Evolutionary conservation across 371 early-diverging fungal genomes (phyloP), one percentile per base, ranked within the genome.

Genomic region (Mucor mucedo): DNA sequence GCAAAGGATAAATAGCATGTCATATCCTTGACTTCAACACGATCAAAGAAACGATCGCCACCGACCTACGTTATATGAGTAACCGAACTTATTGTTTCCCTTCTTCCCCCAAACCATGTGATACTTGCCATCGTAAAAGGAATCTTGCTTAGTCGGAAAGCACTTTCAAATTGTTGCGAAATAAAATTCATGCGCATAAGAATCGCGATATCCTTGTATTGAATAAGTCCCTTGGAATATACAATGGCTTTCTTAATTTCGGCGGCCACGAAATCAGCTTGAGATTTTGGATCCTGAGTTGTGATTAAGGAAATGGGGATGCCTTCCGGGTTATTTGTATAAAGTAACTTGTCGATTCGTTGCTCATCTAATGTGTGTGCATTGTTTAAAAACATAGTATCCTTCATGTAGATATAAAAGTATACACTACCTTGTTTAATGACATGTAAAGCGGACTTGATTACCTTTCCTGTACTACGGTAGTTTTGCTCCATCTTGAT

Each of bases 401-500:
- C 21, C 21, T 21, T 21, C 21, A 21, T 21, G 21, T 21, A 21
- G 21, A 21, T 21, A 21, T 21, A 21, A 21, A 21, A 21, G 21
- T 42, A 10, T 42, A 14, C 13, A 10, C 44, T n/a, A 68, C 82
- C 84, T 55, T 76, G 69, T 0, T 71, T 72, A n/a, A 85, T 81
- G n/a, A 79, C 76, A 58, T 73, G 70, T 2, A 73, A 66, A 4
- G 84, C 86, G 38, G 78, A 41, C 0, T 76, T 68, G 2, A 88
- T 70, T 30, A 89, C 84, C 4, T 58, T 64, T 35, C 66, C 65
- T 8, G 85, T 85, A 59, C 88, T 87, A 27, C 89, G 76, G 52
- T 87, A 89, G 42, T 87, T 89, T 29, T 77, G 68, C 10, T 68
- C 82, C 66, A 89, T 63, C 10, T 72, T 65, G 16, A 84, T 74